Percentiles rank a stretch among this genome's conserved stretches.
Conservation (phyloP, 2,329 filamentous ascomycete species). For the Myriosclerotinia scirpicola region DNA sequence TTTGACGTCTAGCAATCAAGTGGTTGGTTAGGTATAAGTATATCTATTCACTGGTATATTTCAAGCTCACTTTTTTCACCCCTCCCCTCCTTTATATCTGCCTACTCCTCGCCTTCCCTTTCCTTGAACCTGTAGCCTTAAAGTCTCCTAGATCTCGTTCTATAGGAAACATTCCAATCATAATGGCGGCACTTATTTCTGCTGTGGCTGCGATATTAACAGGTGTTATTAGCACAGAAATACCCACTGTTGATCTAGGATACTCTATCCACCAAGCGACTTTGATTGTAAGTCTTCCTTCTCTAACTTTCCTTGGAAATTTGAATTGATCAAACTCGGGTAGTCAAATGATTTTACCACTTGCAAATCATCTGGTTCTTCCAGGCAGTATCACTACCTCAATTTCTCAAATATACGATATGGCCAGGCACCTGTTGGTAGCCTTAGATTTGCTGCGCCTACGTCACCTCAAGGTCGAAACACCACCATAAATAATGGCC, state of each 20-base stretch:
- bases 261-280: slow-evolving; percentile 38
- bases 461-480: slow-evolving; percentile 36
- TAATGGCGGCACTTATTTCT: neutral
- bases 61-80: neutral
- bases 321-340: neutral
- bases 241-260: slow-evolving; percentile 37
- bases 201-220: neutral
- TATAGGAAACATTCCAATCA: neutral
- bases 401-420: slow-evolving; percentile 47
- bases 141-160: neutral
- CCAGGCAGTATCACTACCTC: slow-evolving; percentile 38
- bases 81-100: neutral
- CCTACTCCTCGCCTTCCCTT: neutral
- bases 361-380: slow-evolving; percentile 20
- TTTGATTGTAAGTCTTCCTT: slow-evolving; percentile 31
- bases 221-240: too few relatives aligned
- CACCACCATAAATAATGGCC: slow-evolving; percentile 34
- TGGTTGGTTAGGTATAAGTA: neutral
- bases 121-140: neutral
- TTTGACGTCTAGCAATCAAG: too few relatives aligned
- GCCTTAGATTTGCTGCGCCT: slow-evolving; percentile 47
- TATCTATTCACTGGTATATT: neutral
- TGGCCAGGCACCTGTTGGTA: slow-evolving; percentile 45
- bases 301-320: neutral
- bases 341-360: neutral